These are phyloP conservation scores for Penicillium nordicum DNA, from an alignment of 2,329 filamentous ascomycete species.

Conservation along the genomic window DNA sequence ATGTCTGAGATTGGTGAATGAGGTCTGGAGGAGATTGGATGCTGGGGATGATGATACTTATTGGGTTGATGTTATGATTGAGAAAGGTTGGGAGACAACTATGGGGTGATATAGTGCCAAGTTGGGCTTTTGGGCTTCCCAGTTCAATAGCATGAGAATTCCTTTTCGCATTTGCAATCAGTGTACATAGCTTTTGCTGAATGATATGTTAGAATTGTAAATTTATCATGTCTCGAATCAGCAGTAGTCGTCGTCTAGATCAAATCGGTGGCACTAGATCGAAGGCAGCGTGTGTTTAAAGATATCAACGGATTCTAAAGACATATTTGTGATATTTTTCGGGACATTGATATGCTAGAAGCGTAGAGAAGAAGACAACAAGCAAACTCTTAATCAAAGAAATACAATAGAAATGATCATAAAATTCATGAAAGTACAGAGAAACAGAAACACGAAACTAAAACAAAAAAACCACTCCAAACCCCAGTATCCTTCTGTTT, in stretches of 20 bases:
- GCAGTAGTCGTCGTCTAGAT: no score
- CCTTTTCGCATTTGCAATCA: background rate
- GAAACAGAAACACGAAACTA: background rate
- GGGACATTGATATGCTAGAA: no score
- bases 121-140: background rate
- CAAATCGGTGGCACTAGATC: background rate
- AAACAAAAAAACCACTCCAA: background rate
- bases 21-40: conserved; percentile 54
- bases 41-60: conserved; percentile 46
- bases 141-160: background rate
- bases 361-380: background rate
- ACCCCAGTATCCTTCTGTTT: background rate
- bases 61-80: conserved; percentile 57
- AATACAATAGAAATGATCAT: background rate
- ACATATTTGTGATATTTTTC: background rate
- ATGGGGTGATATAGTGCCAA: conserved; percentile 37
- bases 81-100: conserved; percentile 56
- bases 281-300: no score
- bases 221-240: background rate
- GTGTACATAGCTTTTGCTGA: background rate
- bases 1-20: conserved; percentile 50
- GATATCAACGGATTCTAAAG: no score
- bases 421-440: background rate
- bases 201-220: background rate
- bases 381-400: background rate